These are phyloP conservation scores for Haematococcus lacustris DNA, from an alignment of 139 green algal species.

Conservation along the genomic window DNA sequence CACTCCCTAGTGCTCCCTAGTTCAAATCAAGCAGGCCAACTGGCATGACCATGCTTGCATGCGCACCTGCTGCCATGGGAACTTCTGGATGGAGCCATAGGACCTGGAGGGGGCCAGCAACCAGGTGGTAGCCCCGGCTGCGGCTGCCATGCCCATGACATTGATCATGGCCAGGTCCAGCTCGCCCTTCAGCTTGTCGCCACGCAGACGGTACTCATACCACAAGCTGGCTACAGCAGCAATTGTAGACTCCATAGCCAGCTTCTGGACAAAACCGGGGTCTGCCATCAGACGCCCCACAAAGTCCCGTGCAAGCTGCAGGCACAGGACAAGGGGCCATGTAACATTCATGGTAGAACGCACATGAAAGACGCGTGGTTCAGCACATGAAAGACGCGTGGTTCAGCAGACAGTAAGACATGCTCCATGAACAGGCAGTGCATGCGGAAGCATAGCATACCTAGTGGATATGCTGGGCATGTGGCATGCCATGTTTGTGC, in stretches of 20 bases:
- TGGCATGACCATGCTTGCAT: too few relatives aligned
- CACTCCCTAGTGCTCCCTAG: too few relatives aligned
- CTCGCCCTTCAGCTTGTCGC: slow-evolving; percentile 61
- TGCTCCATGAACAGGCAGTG: too few relatives aligned
- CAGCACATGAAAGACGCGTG: too few relatives aligned
- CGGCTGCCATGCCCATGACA: slow-evolving; percentile 64
- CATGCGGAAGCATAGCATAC: too few relatives aligned
- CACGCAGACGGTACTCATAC: slow-evolving; percentile 66
- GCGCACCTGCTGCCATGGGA: slow-evolving; percentile 75
- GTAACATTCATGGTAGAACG: too few relatives aligned
- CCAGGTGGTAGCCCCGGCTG: slow-evolving; percentile 84
- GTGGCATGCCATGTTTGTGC: too few relatives aligned
- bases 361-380: too few relatives aligned
- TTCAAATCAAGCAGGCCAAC: too few relatives aligned
- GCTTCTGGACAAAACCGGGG: slow-evolving; percentile 91
- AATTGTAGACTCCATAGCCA: slow-evolving; percentile 80
- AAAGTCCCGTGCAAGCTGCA: slow-evolving; percentile 73
- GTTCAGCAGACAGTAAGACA: too few relatives aligned
- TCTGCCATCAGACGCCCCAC: slow-evolving; percentile 95
- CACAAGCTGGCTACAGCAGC: slow-evolving; percentile 54
- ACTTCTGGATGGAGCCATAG: slow-evolving; percentile 62
- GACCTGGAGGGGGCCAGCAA: slow-evolving; percentile 74
- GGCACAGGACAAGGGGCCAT: too few relatives aligned
- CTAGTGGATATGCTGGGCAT: too few relatives aligned
- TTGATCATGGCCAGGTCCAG: slow-evolving; percentile 86